phyloP scores from a whole-genome alignment of 2,329 filamentous ascomycete species.

The Colletotrichum lindemuthianum region DNA sequence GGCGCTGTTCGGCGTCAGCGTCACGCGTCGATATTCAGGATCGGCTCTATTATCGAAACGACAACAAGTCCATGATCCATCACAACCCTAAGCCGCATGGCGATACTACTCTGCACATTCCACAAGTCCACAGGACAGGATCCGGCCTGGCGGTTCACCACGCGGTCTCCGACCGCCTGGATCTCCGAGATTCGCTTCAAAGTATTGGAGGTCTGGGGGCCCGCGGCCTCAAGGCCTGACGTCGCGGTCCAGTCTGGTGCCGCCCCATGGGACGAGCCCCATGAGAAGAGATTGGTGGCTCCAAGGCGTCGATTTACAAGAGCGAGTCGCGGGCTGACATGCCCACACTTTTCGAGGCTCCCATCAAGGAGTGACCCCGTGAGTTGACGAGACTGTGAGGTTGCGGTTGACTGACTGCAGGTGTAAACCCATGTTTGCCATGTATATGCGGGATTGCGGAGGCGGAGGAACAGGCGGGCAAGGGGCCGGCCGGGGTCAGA shows the following conservation, averaged over 20 bases:
- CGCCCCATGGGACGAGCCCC: background rate
- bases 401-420: slow-evolving; percentile 18
- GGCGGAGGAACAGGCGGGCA: slow-evolving; percentile 2
- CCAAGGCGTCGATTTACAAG: slow-evolving; percentile 12
- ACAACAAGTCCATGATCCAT: slow-evolving; percentile 19
- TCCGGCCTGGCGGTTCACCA: slow-evolving; percentile 5
- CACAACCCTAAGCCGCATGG: background rate
- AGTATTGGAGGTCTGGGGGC: background rate
- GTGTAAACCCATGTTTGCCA: slow-evolving; percentile 15
- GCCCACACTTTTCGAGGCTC: slow-evolving; percentile 5
- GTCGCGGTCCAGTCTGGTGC: slow-evolving; percentile 3
- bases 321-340: slow-evolving; percentile 1
- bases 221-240: slow-evolving; percentile 1
- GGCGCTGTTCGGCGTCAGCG: slow-evolving; percentile 30
- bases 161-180: slow-evolving; percentile 17
- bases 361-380: slow-evolving; percentile 14
- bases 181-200: slow-evolving; percentile 9
- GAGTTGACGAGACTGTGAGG: slow-evolving; percentile 5
- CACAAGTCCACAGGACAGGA: background rate
- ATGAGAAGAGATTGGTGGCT: slow-evolving; percentile 12
- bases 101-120: slow-evolving; percentile 5
- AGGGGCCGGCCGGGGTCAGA: slow-evolving; percentile 23
- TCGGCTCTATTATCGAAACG: slow-evolving; percentile 24
- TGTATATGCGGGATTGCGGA: slow-evolving; percentile 35
- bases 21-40: slow-evolving; percentile 31